A percentile compares a stretch with the other conserved stretches of the same genome.
These are phyloP conservation scores for Calonectria leucothoes DNA, from an alignment of 2,329 filamentous ascomycete genomes.

Conservation along the genomic window DNA sequence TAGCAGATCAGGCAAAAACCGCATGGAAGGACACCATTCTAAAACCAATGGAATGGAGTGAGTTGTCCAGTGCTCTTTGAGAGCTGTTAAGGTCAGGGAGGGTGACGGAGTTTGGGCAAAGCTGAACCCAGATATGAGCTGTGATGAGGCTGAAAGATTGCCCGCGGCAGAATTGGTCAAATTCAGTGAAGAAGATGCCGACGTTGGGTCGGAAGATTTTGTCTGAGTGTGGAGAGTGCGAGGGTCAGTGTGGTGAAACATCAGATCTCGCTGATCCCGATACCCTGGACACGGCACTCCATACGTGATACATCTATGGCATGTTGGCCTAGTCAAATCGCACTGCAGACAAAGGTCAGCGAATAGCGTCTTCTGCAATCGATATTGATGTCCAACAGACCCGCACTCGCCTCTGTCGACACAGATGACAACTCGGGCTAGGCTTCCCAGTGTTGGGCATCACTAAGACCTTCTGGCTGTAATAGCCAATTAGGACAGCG, in stretches of 20 bases:
- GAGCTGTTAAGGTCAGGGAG: no score
- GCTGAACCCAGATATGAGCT: neutral
- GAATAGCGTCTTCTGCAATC: neutral
- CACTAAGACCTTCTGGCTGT: neutral
- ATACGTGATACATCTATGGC: neutral
- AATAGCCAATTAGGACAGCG: no score
- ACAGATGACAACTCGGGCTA: neutral
- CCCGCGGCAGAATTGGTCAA: neutral
- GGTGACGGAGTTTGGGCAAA: neutral
- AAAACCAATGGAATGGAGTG: neutral
- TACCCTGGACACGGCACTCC: neutral
- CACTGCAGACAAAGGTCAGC: neutral
- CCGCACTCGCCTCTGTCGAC: neutral
- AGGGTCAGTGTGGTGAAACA: neutral
- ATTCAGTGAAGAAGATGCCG: neutral
- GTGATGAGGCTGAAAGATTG: no score
- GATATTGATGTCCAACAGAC: neutral
- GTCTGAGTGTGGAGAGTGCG: neutral
- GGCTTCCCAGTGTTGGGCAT: neutral
- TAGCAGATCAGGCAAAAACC: neutral
- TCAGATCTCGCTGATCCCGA: neutral
- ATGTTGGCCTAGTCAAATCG: neutral
- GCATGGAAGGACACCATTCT: neutral
- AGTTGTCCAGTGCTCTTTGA: neutral
- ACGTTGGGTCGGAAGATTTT: no score